These are phyloP conservation scores for Pythium coloratum DNA, from an alignment of 352 stramenopile species.

Conservation along the genomic window DNA sequence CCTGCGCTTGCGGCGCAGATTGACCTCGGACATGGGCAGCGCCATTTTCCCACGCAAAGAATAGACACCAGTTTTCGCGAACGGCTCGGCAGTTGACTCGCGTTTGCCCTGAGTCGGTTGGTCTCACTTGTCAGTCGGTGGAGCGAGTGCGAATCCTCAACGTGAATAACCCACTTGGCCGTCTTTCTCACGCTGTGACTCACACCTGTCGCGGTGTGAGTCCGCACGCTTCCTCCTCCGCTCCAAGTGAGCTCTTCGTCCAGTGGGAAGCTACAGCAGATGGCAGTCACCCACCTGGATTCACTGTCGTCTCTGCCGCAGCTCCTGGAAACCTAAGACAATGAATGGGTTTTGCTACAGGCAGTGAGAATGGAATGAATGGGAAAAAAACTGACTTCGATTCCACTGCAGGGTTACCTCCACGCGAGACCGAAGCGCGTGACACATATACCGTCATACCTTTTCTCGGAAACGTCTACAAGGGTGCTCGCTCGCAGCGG, in stretches of 20 bases:
- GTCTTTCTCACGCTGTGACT: not conserved
- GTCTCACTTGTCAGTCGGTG: not conserved
- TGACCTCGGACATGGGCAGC: slow-evolving; percentile 69
- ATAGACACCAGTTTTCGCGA: not conserved
- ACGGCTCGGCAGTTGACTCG: not conserved
- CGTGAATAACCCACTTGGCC: not conserved
- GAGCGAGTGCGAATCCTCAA: not conserved
- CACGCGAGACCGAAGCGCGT: slow-evolving; percentile 1
- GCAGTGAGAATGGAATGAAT: not conserved
- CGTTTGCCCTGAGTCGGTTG: not conserved
- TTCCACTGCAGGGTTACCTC: slow-evolving; percentile 11
- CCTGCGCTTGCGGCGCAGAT: slow-evolving; percentile 58
- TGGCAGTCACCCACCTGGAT: not conserved
- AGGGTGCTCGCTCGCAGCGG: slow-evolving; percentile 6
- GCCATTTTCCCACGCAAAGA: slow-evolving; percentile 33
- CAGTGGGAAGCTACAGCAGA: not conserved
- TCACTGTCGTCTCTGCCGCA: slow-evolving; percentile 13
- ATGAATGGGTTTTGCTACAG: too few relatives aligned
- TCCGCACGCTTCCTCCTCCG: not conserved
- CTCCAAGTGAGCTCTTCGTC: not conserved
- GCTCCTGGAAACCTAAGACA: not conserved
- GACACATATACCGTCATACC: slow-evolving; percentile 15
- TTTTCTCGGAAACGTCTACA: slow-evolving; percentile 6
- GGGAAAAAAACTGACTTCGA: slow-evolving; percentile 12
- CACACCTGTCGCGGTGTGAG: not conserved